Evolutionary conservation across 768 basidiomycete genomes (phyloP), one percentile per base, ranked within the genome.

Genomic region (Lanmaoa pseudosensibilis): DNA sequence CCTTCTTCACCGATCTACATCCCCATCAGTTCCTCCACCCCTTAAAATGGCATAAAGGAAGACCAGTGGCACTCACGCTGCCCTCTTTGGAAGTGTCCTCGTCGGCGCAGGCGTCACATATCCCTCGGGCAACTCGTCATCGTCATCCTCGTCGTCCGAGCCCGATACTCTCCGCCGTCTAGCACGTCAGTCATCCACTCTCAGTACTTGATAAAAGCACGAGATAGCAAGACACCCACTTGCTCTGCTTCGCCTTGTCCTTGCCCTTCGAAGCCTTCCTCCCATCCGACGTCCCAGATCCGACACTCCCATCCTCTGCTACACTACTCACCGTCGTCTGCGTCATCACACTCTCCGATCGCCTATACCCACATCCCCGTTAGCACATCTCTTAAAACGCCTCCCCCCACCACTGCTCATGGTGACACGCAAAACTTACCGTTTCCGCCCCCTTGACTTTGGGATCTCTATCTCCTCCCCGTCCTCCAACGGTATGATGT

Each of bases 401-500:
- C 30, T 30, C 21, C 39, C 27, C 16, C 6, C 12, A 21, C 30
- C 19, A 25, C 18, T 18, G 2, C 4, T 6, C 16, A 36, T 5
- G 23, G 25, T 7, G 16, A 18, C 2, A 3, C 9, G n/a, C 5
- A 8, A 15, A 18, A 79, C 80, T 72, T 66, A 74, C 87, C 88
- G 73, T 66, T 83, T 69, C 73, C 80, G 60, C 61, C 73, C 78
- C 54, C 70, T 74, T 34, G 72, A 75, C 60, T 67, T 75, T 13
- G 78, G 74, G 39, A 68, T 52, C 21, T 77, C 76, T 6, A 73
- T 57, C 18, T 77, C 73, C 39, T 86, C 85, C 9, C 80, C 82
- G 7, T 85, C 86, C n/a, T 84, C 85, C 40, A 83, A 71, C 2
- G 88, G 85, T 40, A 88, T 78, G 41, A 92, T 81, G 11, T 84